A percentile compares a stretch with the other conserved stretches of the same genome.
Evolutionary conservation across 192 early-diverging fungal genomes (phyloP).

Genomic region (Umbelopsis sp.): DNA sequence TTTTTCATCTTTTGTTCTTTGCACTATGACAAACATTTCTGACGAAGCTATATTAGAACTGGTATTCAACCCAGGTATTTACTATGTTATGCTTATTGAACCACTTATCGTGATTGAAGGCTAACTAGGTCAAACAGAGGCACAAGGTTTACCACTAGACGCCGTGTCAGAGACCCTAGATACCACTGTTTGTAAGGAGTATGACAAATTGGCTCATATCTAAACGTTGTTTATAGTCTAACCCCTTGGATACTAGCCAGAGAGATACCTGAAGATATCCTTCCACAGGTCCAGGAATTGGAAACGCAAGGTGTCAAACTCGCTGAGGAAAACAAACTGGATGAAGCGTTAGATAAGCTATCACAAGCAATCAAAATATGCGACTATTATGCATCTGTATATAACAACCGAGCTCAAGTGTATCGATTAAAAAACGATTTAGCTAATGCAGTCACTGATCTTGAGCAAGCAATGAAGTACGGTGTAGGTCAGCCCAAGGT

Average conservation of each 20-base stretch:
- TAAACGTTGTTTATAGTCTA: background rate
- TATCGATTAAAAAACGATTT: slow-evolving; percentile 44
- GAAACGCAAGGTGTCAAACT: slow-evolving; percentile 43
- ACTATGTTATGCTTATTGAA: background rate
- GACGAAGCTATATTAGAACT: slow-evolving; percentile 39
- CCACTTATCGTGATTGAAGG: background rate
- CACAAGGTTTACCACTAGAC: slow-evolving; percentile 34
- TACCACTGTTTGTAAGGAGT: slow-evolving; percentile 23
- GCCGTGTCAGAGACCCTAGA: slow-evolving; percentile 24
- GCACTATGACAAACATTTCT: slow-evolving; percentile 5
- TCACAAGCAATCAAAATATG: slow-evolving; percentile 43
- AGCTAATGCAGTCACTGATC: slow-evolving; percentile 41
- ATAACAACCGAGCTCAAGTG: slow-evolving; percentile 57
- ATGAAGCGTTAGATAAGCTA: slow-evolving; percentile 42
- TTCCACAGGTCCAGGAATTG: slow-evolving; percentile 34
- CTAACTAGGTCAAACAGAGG: slow-evolving; percentile 14
- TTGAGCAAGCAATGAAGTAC: slow-evolving; percentile 45
- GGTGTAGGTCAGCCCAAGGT: slow-evolving; percentile 44
- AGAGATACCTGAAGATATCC: slow-evolving; percentile 36
- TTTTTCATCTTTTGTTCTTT: background rate
- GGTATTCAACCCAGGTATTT: slow-evolving; percentile 38
- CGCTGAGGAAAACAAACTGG: slow-evolving; percentile 46
- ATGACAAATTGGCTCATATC: background rate
- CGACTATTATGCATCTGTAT: slow-evolving; percentile 48
- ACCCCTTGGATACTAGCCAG: background rate